Base-by-base conservation (phyloP, 129 eudicot genomes). In the Erigeron canadensis region DNA sequence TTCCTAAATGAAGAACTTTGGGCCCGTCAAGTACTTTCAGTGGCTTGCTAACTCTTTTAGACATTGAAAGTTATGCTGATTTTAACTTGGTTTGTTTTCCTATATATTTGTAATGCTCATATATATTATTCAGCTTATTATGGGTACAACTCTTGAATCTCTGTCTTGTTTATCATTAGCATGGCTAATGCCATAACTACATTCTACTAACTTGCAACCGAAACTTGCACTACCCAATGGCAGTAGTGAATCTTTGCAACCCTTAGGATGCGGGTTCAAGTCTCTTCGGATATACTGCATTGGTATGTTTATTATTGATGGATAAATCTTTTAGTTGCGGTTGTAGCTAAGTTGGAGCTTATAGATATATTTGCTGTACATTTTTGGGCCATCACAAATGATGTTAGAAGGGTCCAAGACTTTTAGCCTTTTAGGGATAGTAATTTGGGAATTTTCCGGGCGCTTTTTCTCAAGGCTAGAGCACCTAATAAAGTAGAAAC, bases 331-430 rank as follows among this genome's bases (percentile, higher is more conserved):
- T 6, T 7, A 17, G 4, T 18, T 16, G 4, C 16, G 8, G 50
- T 63, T 63, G 65, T 34, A 0, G 7, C 16, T 40, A 63, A 39
- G 47, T 63, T 63, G 68, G 68, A 38, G 48, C n/a, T 40, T 63
- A 63, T 40, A 7, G 15, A 63, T 40, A 7, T 16, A 63, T 1
- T 16, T 4, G 15, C 50, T 16, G 8, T 63, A 40, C 48, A 34
- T 45, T 5, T 57, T 22, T 22, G 39, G 63, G 40, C 39, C 16
- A 17, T 22, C 10, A 63, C 68, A n/a, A 63, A 16, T 63, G 68
- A 23, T 63, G 15, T 41, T 9, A 40, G 46, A 63, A 8, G 23
- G 68, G 3, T 22, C 2, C 48, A 63, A 7, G 58, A n/a, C 58
- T 51, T 51, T 51, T 16, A 51, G 10, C n/a, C 58, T 51, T 51